phyloP scores from a whole-genome alignment of 345 rosid species.

The Litchi chinensis region DNA sequence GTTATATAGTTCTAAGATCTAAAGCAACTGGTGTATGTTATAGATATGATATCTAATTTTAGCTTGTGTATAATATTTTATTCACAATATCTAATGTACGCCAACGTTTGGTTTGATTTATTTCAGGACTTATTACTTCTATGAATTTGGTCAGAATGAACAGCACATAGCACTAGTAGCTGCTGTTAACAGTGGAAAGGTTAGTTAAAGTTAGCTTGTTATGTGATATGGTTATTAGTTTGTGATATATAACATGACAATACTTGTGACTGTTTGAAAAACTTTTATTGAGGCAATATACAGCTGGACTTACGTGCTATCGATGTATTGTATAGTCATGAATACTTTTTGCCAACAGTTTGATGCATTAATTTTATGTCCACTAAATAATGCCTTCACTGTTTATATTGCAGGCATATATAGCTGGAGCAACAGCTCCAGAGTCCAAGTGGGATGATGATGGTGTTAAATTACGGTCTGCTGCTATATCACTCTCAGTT shows the following conservation, averaged over 20 bases:
- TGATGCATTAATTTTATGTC: not conserved
- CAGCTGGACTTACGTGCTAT: too few relatives aligned
- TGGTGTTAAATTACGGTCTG: conserved; percentile 79
- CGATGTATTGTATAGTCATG: not conserved
- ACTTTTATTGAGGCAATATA: not conserved
- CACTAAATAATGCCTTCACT: not conserved
- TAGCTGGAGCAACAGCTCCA: conserved; percentile 92
- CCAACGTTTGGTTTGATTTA: conserved; percentile 15
- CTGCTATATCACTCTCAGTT: conserved; percentile 69
- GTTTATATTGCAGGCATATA: conserved; percentile 51
- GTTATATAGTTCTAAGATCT: not conserved
- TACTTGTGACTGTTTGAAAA: not conserved
- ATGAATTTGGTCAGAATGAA: conserved; percentile 81
- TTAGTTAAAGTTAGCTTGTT: conserved; percentile 25
- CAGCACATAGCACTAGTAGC: conserved; percentile 79
- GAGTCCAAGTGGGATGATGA: conserved; percentile 78
- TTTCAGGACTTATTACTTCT: conserved; percentile 83
- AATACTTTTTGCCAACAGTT: not conserved
- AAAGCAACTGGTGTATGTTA: not conserved
- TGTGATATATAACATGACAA: not conserved
- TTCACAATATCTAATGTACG: conserved; percentile 11
- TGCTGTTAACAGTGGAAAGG: conserved; percentile 80
- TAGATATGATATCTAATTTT: not conserved
- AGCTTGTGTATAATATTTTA: not conserved
- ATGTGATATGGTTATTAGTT: not conserved